Evolutionary conservation across 83 land plant genomes (phyloP).

Genomic region (Diphasiastrum complanatum): DNA sequence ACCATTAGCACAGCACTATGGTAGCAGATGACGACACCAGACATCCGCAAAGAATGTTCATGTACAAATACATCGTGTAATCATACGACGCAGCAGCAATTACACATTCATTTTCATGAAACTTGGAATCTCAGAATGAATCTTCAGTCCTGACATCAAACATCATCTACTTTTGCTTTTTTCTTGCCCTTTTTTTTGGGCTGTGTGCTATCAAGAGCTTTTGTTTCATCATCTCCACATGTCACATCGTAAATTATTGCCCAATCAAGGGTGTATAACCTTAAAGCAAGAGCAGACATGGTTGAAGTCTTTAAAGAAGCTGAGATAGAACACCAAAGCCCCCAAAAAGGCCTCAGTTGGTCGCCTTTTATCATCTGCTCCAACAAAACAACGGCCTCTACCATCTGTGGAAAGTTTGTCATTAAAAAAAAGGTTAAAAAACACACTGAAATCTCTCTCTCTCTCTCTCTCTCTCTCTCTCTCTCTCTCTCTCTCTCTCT

Average conservation of each 20-base stretch:
- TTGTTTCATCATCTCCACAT: constrained; percentile 12
- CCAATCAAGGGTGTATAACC: constrained; percentile 73
- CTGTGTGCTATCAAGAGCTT: constrained; percentile 13
- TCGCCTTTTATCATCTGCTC: constrained; percentile 82
- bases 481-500: no score
- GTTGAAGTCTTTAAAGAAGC: constrained; percentile 68
- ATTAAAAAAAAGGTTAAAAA: constrained; percentile 5
- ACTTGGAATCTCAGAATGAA: no score
- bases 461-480: no score
- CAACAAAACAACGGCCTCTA: constrained; percentile 58
- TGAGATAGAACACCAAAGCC: constrained; percentile 91
- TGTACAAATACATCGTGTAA: no score
- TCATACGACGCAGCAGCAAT: no score
- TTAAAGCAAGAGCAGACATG: constrained; percentile 61
- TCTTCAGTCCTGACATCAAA: no score
- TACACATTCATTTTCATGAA: no score
- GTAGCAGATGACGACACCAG: no score
- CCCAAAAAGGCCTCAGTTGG: constrained; percentile 57
- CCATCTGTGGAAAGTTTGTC: no score
- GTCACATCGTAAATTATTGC: constrained; percentile 55
- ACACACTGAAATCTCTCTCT: not conserved
- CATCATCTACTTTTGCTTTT: no score
- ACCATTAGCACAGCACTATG: no score
- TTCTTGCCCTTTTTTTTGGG: not conserved
- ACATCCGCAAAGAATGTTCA: no score